These are phyloP conservation scores for Serendipita sp. DNA, from an alignment of 768 basidiomycete genomes.

Conservation along the genomic window DNA sequence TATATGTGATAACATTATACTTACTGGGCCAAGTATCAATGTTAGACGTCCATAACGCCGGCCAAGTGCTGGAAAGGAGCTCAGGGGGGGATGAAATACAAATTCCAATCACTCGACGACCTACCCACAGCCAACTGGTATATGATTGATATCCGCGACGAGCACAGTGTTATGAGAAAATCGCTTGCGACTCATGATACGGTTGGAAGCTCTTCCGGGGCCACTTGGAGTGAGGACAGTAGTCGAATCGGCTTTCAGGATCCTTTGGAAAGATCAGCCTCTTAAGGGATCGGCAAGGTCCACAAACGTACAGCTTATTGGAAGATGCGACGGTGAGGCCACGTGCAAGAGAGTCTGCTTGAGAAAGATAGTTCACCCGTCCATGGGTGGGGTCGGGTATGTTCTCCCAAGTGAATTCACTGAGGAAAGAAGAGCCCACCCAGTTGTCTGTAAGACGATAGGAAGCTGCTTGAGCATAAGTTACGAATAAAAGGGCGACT, in stretches of 20 bases:
- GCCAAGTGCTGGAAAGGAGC: slow-evolving; percentile 33
- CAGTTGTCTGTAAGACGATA: slow-evolving; percentile 20
- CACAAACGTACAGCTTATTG: neutral
- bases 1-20: no score
- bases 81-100: neutral
- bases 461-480: slow-evolving; percentile 3
- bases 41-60: slow-evolving; percentile 41
- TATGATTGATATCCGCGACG: slow-evolving; percentile 40
- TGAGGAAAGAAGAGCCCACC: slow-evolving; percentile 30
- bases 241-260: slow-evolving; percentile 8
- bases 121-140: slow-evolving; percentile 38
- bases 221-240: slow-evolving; percentile 5
- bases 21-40: no score
- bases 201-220: slow-evolving; percentile 8
- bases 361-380: slow-evolving; percentile 42
- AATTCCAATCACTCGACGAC: no score
- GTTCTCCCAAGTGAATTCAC: slow-evolving; percentile 34
- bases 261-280: slow-evolving; percentile 14
- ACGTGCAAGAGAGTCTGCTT: slow-evolving; percentile 24
- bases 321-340: slow-evolving; percentile 35
- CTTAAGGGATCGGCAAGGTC: neutral
- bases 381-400: slow-evolving; percentile 48
- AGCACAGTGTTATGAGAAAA: slow-evolving; percentile 32
- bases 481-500: no score
- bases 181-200: slow-evolving; percentile 4